Percentiles rank a stretch among this genome's conserved stretches.
These are phyloP conservation scores for Coprinopsis cinerea DNA, from an alignment of 768 basidiomycete species.

Conservation along the genomic window DNA sequence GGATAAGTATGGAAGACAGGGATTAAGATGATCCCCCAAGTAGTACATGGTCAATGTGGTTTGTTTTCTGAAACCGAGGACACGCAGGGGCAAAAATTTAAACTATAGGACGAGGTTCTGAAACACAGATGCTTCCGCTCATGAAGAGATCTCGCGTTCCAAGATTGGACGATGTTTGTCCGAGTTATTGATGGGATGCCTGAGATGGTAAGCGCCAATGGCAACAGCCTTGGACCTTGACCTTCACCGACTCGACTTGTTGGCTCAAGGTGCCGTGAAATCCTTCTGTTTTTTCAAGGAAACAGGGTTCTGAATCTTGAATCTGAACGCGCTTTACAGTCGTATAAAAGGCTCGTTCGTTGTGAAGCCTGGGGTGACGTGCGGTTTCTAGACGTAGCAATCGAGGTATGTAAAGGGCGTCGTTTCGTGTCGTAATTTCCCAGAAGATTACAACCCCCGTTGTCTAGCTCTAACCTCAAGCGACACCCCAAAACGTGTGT, in stretches of 20 bases:
- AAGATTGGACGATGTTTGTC: background rate
- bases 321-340: background rate
- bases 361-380: background rate
- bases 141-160: too few relatives aligned
- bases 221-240: background rate
- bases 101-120: background rate
- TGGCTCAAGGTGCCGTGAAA: background rate
- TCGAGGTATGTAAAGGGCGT: background rate
- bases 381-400: background rate
- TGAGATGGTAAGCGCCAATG: background rate
- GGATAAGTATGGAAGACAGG: too few relatives aligned
- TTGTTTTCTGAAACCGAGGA: slow-evolving; percentile 1
- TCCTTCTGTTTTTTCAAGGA: background rate
- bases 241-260: background rate
- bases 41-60: background rate
- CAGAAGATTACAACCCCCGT: too few relatives aligned
- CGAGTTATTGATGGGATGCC: background rate
- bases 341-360: background rate
- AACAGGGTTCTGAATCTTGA: background rate
- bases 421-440: background rate
- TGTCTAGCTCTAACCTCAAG: too few relatives aligned
- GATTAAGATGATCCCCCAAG: too few relatives aligned
- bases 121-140: background rate
- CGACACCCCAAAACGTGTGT: too few relatives aligned
- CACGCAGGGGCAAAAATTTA: slow-evolving; percentile 3